These are phyloP conservation scores for Nakazawaea ernobii DNA, from an alignment of 805 yeast species.

Conservation along the genomic window DNA sequence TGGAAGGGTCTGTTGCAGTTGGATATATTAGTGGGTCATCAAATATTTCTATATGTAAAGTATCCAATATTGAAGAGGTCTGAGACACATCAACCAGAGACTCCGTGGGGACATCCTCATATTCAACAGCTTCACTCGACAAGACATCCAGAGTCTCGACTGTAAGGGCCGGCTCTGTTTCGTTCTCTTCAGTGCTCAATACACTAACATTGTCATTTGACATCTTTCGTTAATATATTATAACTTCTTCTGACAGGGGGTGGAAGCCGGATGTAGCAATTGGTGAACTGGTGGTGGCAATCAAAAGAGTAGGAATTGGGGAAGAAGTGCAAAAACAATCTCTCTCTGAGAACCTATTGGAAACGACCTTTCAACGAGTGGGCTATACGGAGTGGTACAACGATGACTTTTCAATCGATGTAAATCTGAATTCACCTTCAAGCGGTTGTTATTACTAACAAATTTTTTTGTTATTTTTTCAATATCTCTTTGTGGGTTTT, in stretches of 20 bases:
- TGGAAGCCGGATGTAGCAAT: too few species aligned
- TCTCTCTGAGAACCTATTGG: too few species aligned
- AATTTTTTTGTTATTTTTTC: neutral
- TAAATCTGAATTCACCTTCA: too few species aligned
- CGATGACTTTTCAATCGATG: too few species aligned
- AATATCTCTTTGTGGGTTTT: neutral
- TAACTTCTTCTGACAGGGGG: too few species aligned
- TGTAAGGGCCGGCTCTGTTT: neutral
- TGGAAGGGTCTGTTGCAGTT: conserved; percentile 22
- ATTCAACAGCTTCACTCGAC: neutral
- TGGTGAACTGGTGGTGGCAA: too few species aligned
- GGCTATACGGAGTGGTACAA: too few species aligned
- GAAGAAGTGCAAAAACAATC: too few species aligned
- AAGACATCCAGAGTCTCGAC: neutral
- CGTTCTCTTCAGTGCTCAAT: neutral
- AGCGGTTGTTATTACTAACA: too few species aligned
- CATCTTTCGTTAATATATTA: neutral
- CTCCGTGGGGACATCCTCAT: neutral
- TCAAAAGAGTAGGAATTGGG: too few species aligned
- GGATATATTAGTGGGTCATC: conserved; percentile 27
- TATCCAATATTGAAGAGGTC: neutral
- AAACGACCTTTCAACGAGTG: too few species aligned
- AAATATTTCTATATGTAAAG: conserved; percentile 15
- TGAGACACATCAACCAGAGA: neutral
- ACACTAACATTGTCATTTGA: neutral